phyloP scores from a whole-genome alignment of 75 land plant species.

The Larix kaempferi region DNA sequence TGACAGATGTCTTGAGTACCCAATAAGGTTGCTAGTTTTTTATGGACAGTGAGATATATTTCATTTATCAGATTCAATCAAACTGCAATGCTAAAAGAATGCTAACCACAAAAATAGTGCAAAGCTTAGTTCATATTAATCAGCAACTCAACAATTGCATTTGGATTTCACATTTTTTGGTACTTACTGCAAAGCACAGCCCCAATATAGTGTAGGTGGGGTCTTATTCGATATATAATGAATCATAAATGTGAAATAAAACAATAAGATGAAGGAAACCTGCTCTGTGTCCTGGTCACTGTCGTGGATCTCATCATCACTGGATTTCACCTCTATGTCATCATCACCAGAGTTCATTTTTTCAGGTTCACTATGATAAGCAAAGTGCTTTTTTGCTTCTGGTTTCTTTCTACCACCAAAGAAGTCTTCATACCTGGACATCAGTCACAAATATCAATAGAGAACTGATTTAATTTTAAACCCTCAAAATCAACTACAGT shows the following conservation, averaged over 20 bases:
- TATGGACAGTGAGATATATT: background rate
- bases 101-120: background rate
- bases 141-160: background rate
- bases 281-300: background rate
- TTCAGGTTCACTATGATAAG: conserved; percentile 21
- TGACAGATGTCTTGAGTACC: background rate
- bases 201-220: background rate
- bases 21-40: background rate
- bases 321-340: background rate
- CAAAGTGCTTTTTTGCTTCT: background rate
- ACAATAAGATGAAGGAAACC: background rate
- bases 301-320: background rate
- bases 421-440: conserved; percentile 52
- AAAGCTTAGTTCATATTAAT: background rate
- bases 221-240: background rate
- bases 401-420: conserved; percentile 39
- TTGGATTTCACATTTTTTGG: background rate
- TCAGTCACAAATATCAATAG: background rate
- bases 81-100: background rate
- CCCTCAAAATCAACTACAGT: background rate
- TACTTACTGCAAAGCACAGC: background rate
- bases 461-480: background rate
- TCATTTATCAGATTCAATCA: background rate
- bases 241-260: background rate
- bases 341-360: conserved; percentile 21